Conservation (phyloP, 139 green algal species). For the Ettlia oleoabundans region DNA sequence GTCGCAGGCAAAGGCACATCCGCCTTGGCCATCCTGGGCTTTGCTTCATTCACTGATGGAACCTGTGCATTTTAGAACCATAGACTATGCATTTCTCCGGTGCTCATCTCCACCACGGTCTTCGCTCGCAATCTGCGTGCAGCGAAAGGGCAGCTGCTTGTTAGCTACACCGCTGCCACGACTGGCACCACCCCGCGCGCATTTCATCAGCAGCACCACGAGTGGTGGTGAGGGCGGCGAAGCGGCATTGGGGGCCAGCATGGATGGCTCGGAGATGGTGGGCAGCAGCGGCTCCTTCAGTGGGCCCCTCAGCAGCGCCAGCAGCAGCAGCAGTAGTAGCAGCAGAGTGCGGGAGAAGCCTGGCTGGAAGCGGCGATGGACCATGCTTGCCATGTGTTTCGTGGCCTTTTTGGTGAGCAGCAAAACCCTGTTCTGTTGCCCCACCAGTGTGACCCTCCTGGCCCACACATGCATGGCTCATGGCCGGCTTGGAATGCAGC, state of each 20-base stretch:
- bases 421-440: not conserved
- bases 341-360: not conserved
- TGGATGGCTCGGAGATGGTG: not conserved
- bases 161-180: not conserved
- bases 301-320: not conserved
- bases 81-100: too few relatives aligned
- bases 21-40: too few relatives aligned
- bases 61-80: too few relatives aligned
- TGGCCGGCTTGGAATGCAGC: too few relatives aligned
- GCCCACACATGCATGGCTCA: too few relatives aligned
- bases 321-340: not conserved
- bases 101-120: not conserved
- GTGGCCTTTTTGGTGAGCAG: conserved; percentile 83
- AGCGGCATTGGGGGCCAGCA: not conserved
- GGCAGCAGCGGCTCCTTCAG: not conserved
- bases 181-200: not conserved
- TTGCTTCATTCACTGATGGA: too few relatives aligned
- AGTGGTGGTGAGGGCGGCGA: conserved; percentile 21
- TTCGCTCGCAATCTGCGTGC: not conserved
- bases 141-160: not conserved
- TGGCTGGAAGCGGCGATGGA: conserved; percentile 80
- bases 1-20: too few relatives aligned
- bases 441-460: not conserved
- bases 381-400: conserved; percentile 89
- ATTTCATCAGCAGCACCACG: not conserved